phyloP scores from a whole-genome alignment of 495 filamentous ascomycete genomes.

The Usnea hakonensis region DNA sequence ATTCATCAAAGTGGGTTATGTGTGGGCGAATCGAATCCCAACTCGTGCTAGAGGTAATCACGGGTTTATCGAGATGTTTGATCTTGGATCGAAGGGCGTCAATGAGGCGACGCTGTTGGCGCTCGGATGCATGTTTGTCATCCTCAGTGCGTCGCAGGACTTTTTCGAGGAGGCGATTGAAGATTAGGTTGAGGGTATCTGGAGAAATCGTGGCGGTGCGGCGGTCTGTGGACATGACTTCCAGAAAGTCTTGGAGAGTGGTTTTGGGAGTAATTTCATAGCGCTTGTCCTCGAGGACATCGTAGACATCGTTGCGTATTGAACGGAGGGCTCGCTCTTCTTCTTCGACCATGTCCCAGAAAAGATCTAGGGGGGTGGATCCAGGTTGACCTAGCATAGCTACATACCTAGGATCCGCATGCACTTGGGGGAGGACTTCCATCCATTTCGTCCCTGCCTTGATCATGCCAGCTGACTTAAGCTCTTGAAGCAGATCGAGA shows the following conservation, averaged over 20 bases:
- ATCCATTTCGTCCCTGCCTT: constrained; percentile 88
- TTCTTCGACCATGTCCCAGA: constrained; percentile 95
- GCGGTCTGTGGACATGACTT: constrained; percentile 69
- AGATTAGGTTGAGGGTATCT: constrained; percentile 68
- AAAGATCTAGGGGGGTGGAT: constrained; percentile 86
- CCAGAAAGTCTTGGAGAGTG: constrained; percentile 76
- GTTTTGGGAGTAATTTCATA: constrained; percentile 84
- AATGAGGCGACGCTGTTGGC: constrained; percentile 73
- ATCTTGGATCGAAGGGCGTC: constrained; percentile 81
- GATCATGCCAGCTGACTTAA: constrained; percentile 71
- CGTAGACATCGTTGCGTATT: constrained; percentile 75
- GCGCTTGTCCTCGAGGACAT: constrained; percentile 89
- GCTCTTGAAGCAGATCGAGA: constrained; percentile 60
- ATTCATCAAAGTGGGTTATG: constrained; percentile 75
- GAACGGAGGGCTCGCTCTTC: constrained; percentile 77
- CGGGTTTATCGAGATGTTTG: constrained; percentile 79
- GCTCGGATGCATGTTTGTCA: constrained; percentile 73
- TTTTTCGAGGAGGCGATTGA: constrained; percentile 79
- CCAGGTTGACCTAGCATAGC: constrained; percentile 81
- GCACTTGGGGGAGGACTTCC: constrained; percentile 67
- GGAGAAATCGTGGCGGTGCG: constrained; percentile 76
- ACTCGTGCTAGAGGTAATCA: constrained; percentile 64
- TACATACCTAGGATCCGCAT: constrained; percentile 74
- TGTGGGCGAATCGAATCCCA: constrained; percentile 78
- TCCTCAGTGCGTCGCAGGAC: constrained; percentile 69